phyloP scores from a whole-genome alignment of 2,329 filamentous ascomycete genomes.

The Lachnellula cervina region DNA sequence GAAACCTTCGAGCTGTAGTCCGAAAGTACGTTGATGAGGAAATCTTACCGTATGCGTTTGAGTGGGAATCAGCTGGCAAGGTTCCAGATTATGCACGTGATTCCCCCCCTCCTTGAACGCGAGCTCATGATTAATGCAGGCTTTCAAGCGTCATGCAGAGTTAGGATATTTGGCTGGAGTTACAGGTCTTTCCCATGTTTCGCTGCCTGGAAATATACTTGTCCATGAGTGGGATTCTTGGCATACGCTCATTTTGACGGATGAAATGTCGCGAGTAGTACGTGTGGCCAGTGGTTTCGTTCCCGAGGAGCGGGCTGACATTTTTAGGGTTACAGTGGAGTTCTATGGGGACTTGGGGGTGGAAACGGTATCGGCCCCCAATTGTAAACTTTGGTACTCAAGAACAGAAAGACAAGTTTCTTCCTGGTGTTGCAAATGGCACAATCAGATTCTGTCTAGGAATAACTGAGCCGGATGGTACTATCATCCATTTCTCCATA shows the following conservation, averaged over 20 bases:
- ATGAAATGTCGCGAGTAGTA: constrained; percentile 49
- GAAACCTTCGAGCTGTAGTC: constrained; percentile 50
- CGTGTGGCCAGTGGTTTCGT: background rate
- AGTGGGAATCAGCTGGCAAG: constrained; percentile 57
- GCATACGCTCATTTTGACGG: constrained; percentile 49
- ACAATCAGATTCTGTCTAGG: constrained; percentile 59
- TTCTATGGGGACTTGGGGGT: constrained; percentile 53
- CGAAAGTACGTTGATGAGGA: constrained; percentile 55
- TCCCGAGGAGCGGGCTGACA: constrained; percentile 3
- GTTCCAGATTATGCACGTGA: constrained; percentile 41
- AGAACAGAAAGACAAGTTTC: constrained; percentile 53
- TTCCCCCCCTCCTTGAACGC: constrained; percentile 17
- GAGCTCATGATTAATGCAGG: constrained; percentile 9
- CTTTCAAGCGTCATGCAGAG: constrained; percentile 27
- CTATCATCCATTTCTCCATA: constrained; percentile 12
- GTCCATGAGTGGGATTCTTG: constrained; percentile 50
- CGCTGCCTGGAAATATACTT: constrained; percentile 41
- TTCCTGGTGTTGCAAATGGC: constrained; percentile 54
- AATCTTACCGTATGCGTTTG: constrained; percentile 52
- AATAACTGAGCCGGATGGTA: constrained; percentile 58
- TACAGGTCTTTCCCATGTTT: constrained; percentile 36
- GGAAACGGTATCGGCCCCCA: constrained; percentile 62
- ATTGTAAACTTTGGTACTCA: constrained; percentile 57
- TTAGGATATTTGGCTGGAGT: constrained; percentile 32
- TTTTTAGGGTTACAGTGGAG: constrained; percentile 46